Evolutionary conservation across 2,329 filamentous ascomycete species (phyloP), one percentile per base, ranked within the genome.

Genomic region (Fusarium nanum): DNA sequence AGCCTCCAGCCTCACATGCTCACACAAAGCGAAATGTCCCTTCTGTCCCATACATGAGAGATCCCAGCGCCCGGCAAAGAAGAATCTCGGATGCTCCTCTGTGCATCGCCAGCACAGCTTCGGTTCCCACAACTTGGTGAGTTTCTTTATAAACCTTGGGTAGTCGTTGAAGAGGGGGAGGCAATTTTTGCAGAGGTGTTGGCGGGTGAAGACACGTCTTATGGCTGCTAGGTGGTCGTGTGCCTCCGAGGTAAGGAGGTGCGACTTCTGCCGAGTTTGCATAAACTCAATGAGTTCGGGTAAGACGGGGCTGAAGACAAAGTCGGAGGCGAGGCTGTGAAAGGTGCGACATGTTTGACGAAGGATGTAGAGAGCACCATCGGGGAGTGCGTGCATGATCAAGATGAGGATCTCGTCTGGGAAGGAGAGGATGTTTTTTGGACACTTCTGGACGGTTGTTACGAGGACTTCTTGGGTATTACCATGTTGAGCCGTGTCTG

Each of bases 61-160:
- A 10, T 5, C 22, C 13, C n/a, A 10, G 0, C 13, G 3, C 13
- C 22, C 20, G 8, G 41, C 20, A 22, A 23, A 44, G 41, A 44
- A 44, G 3, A 44, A 7, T 5, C 8, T 22, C 22, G 41, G 41
- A 44, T 44, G 41, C 0, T 5, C 4, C 0, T 5, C 6, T 7
- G 1, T 6, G 13, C 41, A 44, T 20, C 1, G 0, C 7, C 8
- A 2, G 13, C 20, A 44, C 13, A 0, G 2, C 20, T 0, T 20
- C 22, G 41, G 41, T 4, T 16, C 2, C 6, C 12, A 44, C 13
- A 44, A 6, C 10, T 12, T 37, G 10, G 6, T n/a, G 18, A 37
- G 0, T 2, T n/a, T 12, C 18, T 12, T 37, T 4, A 37, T 37
- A n/a, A 37, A 37, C 34, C 6, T 7, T 37, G 1, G 3, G 3